These are phyloP conservation scores for Exophiala viscosa DNA, from an alignment of 2,329 filamentous ascomycete species.

Conservation along the genomic window DNA sequence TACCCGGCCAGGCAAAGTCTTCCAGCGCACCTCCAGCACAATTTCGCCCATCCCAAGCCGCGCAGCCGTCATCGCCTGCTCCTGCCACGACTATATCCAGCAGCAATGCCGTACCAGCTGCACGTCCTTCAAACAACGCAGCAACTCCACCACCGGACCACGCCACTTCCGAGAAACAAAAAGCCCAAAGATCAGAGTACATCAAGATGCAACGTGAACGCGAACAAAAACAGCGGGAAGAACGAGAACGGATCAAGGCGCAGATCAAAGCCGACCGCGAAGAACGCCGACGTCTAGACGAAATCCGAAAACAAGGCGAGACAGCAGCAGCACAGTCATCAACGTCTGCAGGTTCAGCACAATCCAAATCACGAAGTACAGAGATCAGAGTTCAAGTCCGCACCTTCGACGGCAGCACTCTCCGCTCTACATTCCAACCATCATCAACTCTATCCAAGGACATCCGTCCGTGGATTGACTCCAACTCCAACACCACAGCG, in stretches of 20 bases:
- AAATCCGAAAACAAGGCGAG: slow-evolving; percentile 42
- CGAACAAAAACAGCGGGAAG: slow-evolving; percentile 63
- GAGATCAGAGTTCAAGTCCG: slow-evolving; percentile 69
- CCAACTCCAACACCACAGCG: slow-evolving; percentile 52
- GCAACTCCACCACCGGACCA: neutral
- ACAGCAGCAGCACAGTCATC: slow-evolving; percentile 6
- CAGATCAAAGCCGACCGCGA: slow-evolving; percentile 74
- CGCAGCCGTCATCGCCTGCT: neutral
- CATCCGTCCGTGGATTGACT: slow-evolving; percentile 75
- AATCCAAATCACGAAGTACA: slow-evolving; percentile 22
- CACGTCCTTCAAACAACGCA: neutral
- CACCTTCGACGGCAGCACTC: slow-evolving; percentile 76
- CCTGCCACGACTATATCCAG: neutral
- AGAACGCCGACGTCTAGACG: slow-evolving; percentile 58
- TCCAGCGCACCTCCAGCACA: neutral
- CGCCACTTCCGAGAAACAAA: slow-evolving; percentile 13
- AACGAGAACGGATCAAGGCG: slow-evolving; percentile 67
- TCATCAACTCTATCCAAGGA: slow-evolving; percentile 59
- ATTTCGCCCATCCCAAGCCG: neutral
- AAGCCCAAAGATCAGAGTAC: slow-evolving; percentile 26
- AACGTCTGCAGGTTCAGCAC: neutral
- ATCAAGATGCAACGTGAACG: slow-evolving; percentile 53
- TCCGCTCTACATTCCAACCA: slow-evolving; percentile 68
- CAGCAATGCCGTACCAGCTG: neutral
- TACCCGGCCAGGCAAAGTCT: slow-evolving; percentile 8